Base-by-base conservation (phyloP, 2,329 filamentous ascomycete species). In the Phyllosticta ampelicida region DNA sequence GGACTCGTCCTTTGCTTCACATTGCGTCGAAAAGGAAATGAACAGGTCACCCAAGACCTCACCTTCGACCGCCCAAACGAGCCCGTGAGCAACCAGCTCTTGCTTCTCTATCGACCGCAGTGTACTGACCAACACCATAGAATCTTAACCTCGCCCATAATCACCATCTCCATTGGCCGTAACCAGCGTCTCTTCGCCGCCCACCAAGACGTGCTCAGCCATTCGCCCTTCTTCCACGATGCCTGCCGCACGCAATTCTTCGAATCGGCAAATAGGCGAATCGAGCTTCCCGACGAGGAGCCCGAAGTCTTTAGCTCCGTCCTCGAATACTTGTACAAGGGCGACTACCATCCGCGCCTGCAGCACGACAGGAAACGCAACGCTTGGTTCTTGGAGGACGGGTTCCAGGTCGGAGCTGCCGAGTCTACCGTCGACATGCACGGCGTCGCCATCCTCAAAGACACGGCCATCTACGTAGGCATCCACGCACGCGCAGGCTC, bases 241-340 rank as follows among this genome's bases (percentile, higher is more conserved):
- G 78, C 80, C 50, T 81, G 85, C 63, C 79, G 80, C 59, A 79
- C 78, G 62, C 82, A 86, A 67, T 86, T 82, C 76, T 80, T 83
- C 74, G 80, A 81, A 60, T 69, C 76, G 16, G 67, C 77, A 58
- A 78, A 77, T 68, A 90, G 89, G 74, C 85, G 86, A 57, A 86
- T 96, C 69, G 80, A 86, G 55, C 82, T 96, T 1, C 86, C 89
- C 1, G 84, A 92, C 61, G 91, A 96, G 72, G 86, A 91, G 65
- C 90, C 91, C 19, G 90, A 95, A 70, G 86, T 95, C 67, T 91
- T 96, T 73, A 95, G 89, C 8, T 90, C 87, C 5, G 80, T 96
- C 10, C 84, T 96, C 59, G 91, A 96, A 70, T 96, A 87, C 65
- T 83, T 96, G 59, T 95, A 95, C 80, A 95, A 95, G 74, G 90